Base-by-base conservation (phyloP, 768 basidiomycete species). In the Tricholoma terreum region DNA sequence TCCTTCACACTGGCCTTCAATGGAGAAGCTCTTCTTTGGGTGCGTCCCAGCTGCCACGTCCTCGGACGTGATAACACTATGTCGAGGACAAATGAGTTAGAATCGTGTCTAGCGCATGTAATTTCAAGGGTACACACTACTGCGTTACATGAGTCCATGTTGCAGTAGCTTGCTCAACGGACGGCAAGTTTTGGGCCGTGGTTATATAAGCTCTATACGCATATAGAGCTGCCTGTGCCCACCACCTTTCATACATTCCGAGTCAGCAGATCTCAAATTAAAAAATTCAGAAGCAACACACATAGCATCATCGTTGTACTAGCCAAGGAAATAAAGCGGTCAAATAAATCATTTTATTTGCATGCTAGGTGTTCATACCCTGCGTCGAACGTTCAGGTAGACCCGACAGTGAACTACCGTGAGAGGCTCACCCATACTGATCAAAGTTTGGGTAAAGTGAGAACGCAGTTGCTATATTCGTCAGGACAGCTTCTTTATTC, bases 291-390 rank as follows among this genome's bases (percentile, higher is more conserved):
- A 31, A 17, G 5, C 9, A 3, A 65, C 73, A 54, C 52, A 78
- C 80, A 80, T 58, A 2, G 80, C 79, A 63, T 81, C 79, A 40
- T 81, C 80, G 51, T 81, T 81, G 63, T 63, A 80, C 78, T 77
- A 35, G 1, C 10, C 21, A 9, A 36, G 34, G 17, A 21, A 1
- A 21, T 35, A 35, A 14, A 35, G 8, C 34, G 34, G 34, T 35
- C 34, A 35, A 35, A 9, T 35, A 35, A 35, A 14, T 2, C 31
- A 5, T 33, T 33, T 6, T 33, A 9, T 35, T 35, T 14, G 12
- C 34, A 35, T 35, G 34, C 2, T 5, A 35, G 34, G 9, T 10
- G 9, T 35, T 35, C 34, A 35, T 35, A 35, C 34, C 34, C 34
- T 35, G 34, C 8, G 8, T 35, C 9, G 12, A 14, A 35, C 8